A percentile compares a stretch with the other conserved stretches of the same genome.
Conservation (phyloP, 1,284 basidiomycete species). For the Fomitopsis betulina region DNA sequence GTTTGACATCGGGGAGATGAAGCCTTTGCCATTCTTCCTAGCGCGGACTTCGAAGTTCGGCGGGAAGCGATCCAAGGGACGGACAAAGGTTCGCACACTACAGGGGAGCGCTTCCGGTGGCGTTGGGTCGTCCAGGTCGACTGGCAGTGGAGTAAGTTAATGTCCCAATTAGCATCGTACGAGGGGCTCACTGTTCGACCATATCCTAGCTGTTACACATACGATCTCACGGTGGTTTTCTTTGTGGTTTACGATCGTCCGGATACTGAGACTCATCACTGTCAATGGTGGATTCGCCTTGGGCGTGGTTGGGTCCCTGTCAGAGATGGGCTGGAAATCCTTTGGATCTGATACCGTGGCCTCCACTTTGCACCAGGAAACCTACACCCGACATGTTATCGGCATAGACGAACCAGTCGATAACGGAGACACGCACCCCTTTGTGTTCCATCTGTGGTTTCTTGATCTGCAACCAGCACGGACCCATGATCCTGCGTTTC, state of each 20-base stretch:
- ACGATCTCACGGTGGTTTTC: slow-evolving; percentile 95
- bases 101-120: slow-evolving; percentile 85
- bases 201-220: slow-evolving; percentile 80
- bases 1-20: slow-evolving; percentile 74
- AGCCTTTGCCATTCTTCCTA: slow-evolving; percentile 59
- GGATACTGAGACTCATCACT: slow-evolving; percentile 83
- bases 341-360: slow-evolving; percentile 85
- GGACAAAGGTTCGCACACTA: slow-evolving; percentile 84
- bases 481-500: slow-evolving; percentile 98
- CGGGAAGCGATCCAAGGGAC: slow-evolving; percentile 90
- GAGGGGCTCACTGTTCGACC: slow-evolving; percentile 73
- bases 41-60: slow-evolving; percentile 76
- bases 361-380: slow-evolving; percentile 96
- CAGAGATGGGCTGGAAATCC: slow-evolving; percentile 80
- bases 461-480: slow-evolving; percentile 93
- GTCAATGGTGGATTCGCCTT: slow-evolving; percentile 88
- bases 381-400: slow-evolving; percentile 36
- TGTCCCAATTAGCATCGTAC: background rate
- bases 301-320: slow-evolving; percentile 69
- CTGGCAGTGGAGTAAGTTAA: slow-evolving; percentile 34
- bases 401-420: slow-evolving; percentile 3
- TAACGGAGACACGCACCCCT: slow-evolving; percentile 51
- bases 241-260: slow-evolving; percentile 93
- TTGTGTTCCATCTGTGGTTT: slow-evolving; percentile 69
- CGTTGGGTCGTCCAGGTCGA: slow-evolving; percentile 84